Base-by-base conservation (phyloP, 192 early-diverging fungal genomes). In the Coemansia erecta region DNA sequence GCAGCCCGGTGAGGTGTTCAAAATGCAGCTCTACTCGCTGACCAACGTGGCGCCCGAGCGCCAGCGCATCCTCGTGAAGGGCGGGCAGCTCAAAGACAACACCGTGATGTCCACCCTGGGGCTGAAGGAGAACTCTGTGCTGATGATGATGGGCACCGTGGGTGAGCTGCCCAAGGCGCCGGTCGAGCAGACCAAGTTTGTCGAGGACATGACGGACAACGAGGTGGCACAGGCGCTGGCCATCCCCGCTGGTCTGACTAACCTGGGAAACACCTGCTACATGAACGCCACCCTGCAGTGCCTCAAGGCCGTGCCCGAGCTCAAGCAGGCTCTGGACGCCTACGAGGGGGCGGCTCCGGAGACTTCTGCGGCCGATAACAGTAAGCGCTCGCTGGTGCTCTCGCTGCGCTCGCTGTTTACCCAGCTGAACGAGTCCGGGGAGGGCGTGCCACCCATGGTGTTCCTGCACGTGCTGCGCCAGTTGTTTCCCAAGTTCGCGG, bases 91-190 rank as follows among this genome's bases (percentile, higher is more conserved):
- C 45, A 97, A 96, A 85, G 92, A 94, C 66, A 88, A 91, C 55
- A 84, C 90, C 8, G 84, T 88, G 57, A 81, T 97, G 78, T 67
- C 54, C 47, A 77, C 73, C 10, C 80, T 97, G 11, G 87, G 86
- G 13, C 62, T 94, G 24, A 93, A 94, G 72, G 84, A 90, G 37
- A 86, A 52, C 19, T 80, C 85, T 33, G 58, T 70, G 0, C 77
- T 84, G 50, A 83, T 85, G 93, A 95, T 98, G 94, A 94, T 97
- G 90, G 97, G 97, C 33, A 93, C 94, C 4, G 89, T 85, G 7
- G 94, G 92, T 40, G 97, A 96, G 77, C 77, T 95, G n/a, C 89
- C 93, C 17, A 92, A 90, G 61, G 88, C 85, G 1, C 94, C 94
- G 4, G 60, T 58, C 23, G 75, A 90, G 57, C 82, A 82, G 31